phyloP scores from a whole-genome alignment of 495 filamentous ascomycete genomes.

The Hypoxylon cercidicola region DNA sequence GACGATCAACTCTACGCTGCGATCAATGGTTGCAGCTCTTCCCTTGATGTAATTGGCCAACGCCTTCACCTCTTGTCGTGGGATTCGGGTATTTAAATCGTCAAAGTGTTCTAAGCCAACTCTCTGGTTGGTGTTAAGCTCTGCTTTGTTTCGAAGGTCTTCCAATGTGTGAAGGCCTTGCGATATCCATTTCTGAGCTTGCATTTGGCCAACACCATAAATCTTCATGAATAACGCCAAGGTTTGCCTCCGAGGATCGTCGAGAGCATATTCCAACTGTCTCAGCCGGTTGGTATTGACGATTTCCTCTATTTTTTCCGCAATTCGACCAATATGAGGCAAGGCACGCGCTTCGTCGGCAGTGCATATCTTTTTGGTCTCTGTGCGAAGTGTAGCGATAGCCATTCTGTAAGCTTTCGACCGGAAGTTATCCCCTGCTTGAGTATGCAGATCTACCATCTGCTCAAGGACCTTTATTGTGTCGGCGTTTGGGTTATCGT shows the following conservation, averaged over 20 bases:
- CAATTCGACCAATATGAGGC: slow-evolving; percentile 79
- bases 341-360: slow-evolving; percentile 74
- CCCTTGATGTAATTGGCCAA: slow-evolving; percentile 75
- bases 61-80: slow-evolving; percentile 76
- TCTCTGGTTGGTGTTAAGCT: slow-evolving; percentile 77
- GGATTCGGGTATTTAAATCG: slow-evolving; percentile 86
- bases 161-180: slow-evolving; percentile 79
- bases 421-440: slow-evolving; percentile 83
- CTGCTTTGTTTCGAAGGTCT: slow-evolving; percentile 71
- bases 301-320: slow-evolving; percentile 93
- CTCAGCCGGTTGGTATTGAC: slow-evolving; percentile 76
- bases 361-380: slow-evolving; percentile 71
- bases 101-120: slow-evolving; percentile 84
- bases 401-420: slow-evolving; percentile 81
- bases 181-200: slow-evolving; percentile 81
- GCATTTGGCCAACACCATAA: slow-evolving; percentile 78
- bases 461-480: slow-evolving; percentile 84
- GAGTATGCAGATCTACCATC: slow-evolving; percentile 84
- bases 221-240: slow-evolving; percentile 78
- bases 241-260: slow-evolving; percentile 70
- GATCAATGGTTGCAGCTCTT: slow-evolving; percentile 70
- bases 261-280: slow-evolving; percentile 72
- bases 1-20: slow-evolving; percentile 69
- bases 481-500: slow-evolving; percentile 69
- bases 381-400: slow-evolving; percentile 75